Percentiles rank a stretch among this genome's conserved stretches.
These are phyloP conservation scores for Mycena vitilis DNA, from an alignment of 768 basidiomycete species.

Conservation along the genomic window DNA sequence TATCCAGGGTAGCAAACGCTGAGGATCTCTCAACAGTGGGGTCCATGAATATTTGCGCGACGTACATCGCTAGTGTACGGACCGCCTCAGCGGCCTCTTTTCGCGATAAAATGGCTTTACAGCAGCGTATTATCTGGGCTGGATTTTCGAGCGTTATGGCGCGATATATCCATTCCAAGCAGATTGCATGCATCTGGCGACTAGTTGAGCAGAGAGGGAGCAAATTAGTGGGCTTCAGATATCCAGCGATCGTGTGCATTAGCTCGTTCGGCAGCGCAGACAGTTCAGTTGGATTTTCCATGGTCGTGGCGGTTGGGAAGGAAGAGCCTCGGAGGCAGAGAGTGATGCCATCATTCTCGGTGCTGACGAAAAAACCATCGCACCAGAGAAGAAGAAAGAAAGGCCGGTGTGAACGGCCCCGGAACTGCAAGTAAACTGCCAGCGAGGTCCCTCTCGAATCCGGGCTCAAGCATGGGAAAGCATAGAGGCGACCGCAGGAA, in stretches of 20 bases:
- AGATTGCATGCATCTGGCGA: conserved; percentile 9
- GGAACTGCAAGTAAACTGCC: too few relatives aligned
- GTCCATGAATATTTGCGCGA: neutral
- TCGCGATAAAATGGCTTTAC: neutral
- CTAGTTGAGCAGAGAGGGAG: conserved; percentile 6
- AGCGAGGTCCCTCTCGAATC: too few relatives aligned
- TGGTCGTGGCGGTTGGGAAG: neutral
- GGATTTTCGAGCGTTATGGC: neutral
- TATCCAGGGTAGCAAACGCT: neutral
- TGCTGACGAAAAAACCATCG: neutral
- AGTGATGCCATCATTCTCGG: too few relatives aligned
- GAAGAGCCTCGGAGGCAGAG: too few relatives aligned
- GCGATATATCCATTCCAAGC: conserved; percentile 19
- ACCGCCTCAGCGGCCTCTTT: neutral
- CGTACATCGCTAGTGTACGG: neutral
- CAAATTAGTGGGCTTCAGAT: neutral
- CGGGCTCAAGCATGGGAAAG: too few relatives aligned
- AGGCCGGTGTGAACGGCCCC: too few relatives aligned
- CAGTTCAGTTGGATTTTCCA: neutral
- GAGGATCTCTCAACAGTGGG: neutral
- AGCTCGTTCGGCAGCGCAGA: conserved; percentile 13
- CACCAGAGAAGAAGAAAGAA: too few relatives aligned
- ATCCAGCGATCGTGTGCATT: neutral
- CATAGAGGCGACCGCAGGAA: too few relatives aligned
- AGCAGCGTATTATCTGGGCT: conserved; percentile 8